Percentiles rank a stretch among this genome's conserved stretches.
Conservation (phyloP, 176 grass and related monocot species). For the Oryza longistaminata region DNA sequence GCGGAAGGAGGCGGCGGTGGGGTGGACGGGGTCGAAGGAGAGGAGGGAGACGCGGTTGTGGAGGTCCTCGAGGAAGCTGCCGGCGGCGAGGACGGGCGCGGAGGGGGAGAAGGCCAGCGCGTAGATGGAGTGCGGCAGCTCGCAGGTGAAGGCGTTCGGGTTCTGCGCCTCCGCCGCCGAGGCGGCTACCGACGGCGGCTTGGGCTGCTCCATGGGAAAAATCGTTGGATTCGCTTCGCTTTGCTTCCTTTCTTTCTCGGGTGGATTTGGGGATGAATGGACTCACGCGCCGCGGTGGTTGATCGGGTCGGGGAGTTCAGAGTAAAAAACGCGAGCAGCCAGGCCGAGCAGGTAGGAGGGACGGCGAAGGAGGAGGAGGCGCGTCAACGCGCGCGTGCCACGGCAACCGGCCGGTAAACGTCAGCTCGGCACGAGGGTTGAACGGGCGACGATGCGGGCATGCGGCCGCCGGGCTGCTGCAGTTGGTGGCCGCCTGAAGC, state of each 20-base stretch:
- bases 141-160: slow-evolving; percentile 77
- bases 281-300: neutral
- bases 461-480: neutral
- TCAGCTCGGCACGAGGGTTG: slow-evolving; percentile 30
- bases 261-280: slow-evolving; percentile 31
- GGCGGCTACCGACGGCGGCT: slow-evolving; percentile 37
- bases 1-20: slow-evolving; percentile 63
- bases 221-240: neutral
- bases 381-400: slow-evolving; percentile 23
- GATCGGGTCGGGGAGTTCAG: neutral
- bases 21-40: slow-evolving; percentile 65
- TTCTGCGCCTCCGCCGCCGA: slow-evolving; percentile 39
- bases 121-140: slow-evolving; percentile 87
- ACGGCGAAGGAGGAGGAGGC: neutral
- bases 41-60: slow-evolving; percentile 83
- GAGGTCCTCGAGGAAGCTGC: slow-evolving; percentile 83
- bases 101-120: slow-evolving; percentile 79
- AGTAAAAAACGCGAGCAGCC: neutral
- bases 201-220: slow-evolving; percentile 43
- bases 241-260: no score
- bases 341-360: neutral
- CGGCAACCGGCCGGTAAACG: slow-evolving; percentile 1
- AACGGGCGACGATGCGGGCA: neutral
- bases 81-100: slow-evolving; percentile 65
- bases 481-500: neutral